Conservation (phyloP, 495 filamentous ascomycete genomes). For the Xylona heveae region DNA sequence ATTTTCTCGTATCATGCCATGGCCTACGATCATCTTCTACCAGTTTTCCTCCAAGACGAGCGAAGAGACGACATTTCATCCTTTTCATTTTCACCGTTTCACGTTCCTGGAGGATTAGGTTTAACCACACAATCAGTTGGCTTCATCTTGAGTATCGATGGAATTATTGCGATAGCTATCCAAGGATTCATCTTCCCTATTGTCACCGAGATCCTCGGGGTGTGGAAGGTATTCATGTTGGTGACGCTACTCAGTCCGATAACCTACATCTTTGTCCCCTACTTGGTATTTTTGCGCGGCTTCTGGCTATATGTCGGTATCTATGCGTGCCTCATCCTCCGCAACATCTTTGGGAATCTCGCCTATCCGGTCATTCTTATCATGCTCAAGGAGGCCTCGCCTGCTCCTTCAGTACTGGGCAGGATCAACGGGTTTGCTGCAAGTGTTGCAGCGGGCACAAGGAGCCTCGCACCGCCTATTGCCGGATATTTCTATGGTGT, state of each 20-base stretch:
- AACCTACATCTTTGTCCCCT: conserved; percentile 54
- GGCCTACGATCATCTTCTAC: conserved; percentile 68
- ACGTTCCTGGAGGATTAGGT: conserved; percentile 54
- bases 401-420: conserved; percentile 40
- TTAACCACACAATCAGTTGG: conserved; percentile 53
- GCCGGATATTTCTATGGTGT: conserved; percentile 55
- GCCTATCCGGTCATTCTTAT: conserved; percentile 63
- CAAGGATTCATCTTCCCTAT: conserved; percentile 58
- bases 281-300: conserved; percentile 37
- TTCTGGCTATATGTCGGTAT: conserved; percentile 40
- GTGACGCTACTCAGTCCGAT: conserved; percentile 59
- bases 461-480: conserved; percentile 55
- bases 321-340: conserved; percentile 45
- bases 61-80: conserved; percentile 13
- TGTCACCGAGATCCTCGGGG: conserved; percentile 45
- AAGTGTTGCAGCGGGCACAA: conserved; percentile 53
- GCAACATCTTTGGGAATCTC: conserved; percentile 58
- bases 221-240: conserved; percentile 50
- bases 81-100: conserved; percentile 19
- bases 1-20: conserved; percentile 80
- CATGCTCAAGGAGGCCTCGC: conserved; percentile 65
- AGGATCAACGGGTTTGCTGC: conserved; percentile 69
- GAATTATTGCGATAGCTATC: conserved; percentile 56
- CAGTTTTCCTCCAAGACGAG: conserved; percentile 66
- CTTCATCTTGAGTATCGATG: conserved; percentile 60